Conservation (phyloP, 2,329 filamentous ascomycete genomes). For the Aspergillus nomiae region DNA sequence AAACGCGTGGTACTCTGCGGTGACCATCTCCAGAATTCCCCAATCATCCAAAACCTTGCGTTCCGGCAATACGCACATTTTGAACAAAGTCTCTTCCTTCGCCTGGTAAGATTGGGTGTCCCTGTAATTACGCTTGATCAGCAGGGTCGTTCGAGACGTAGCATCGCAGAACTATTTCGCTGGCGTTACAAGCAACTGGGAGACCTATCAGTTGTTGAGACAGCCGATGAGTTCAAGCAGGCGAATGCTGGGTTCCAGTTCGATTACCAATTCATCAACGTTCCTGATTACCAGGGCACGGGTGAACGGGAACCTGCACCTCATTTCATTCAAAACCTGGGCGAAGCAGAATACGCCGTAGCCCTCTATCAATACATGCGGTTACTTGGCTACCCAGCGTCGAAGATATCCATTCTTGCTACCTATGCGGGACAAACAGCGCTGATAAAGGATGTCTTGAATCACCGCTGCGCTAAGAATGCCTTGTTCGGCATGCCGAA, state of each 20-base stretch:
- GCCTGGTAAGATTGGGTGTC: conserved; percentile 88
- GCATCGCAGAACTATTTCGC: conserved; percentile 84
- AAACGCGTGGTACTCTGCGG: conserved; percentile 91
- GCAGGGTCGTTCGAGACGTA: conserved; percentile 86
- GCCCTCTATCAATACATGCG: conserved; percentile 98
- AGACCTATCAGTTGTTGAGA: conserved; percentile 75
- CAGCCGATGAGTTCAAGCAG: conserved; percentile 68
- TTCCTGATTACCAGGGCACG: conserved; percentile 85
- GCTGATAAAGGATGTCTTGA: conserved; percentile 82
- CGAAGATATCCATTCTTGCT: conserved; percentile 82
- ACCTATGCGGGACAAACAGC: conserved; percentile 93
- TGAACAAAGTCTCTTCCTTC: conserved; percentile 91
- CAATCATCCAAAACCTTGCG: conserved; percentile 89
- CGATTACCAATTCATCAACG: conserved; percentile 96
- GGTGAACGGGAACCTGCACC: conserved; percentile 89
- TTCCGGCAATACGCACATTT: conserved; percentile 95
- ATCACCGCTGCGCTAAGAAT: conserved; percentile 79
- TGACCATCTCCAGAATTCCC: conserved; percentile 95
- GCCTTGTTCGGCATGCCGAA: conserved; percentile 85
- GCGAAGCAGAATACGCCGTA: conserved; percentile 95
- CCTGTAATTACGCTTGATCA: conserved; percentile 87
- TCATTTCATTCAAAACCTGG: conserved; percentile 94
- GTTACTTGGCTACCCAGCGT: conserved; percentile 84
- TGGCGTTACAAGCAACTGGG: conserved; percentile 87
- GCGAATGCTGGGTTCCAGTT: conserved; percentile 92